Percentiles rank a stretch among this genome's conserved stretches.
These are phyloP conservation scores for Aquilaria sinensis DNA, from an alignment of 345 rosid genomes.

Conservation along the genomic window DNA sequence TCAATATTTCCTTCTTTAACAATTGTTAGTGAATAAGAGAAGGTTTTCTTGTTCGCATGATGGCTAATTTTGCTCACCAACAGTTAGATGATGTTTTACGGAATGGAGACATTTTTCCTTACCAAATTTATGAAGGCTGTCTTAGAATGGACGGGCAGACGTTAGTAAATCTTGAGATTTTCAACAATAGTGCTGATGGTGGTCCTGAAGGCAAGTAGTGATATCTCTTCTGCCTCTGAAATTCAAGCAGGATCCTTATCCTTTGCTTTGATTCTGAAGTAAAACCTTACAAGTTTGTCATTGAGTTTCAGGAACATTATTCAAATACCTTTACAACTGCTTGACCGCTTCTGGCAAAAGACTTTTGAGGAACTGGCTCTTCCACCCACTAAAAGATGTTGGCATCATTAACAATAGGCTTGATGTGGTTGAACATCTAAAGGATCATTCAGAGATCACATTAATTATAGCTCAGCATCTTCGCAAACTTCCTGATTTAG, in stretches of 20 bases:
- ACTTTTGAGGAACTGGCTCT: conserved; percentile 86
- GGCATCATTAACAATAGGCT: conserved; percentile 71
- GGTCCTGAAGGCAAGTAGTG: conserved; percentile 61
- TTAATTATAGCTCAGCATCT: conserved; percentile 52
- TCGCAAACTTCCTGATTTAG: conserved; percentile 75
- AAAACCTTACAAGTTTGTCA: conserved; percentile 7
- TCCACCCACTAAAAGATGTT: conserved; percentile 85
- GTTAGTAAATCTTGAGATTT: conserved; percentile 84
- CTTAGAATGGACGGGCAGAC: conserved; percentile 96
- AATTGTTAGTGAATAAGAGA: conserved; percentile 3
- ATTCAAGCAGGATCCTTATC: neutral
- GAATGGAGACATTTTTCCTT: conserved; percentile 71
- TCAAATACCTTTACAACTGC: conserved; percentile 79
- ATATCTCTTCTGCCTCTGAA: conserved; percentile 6
- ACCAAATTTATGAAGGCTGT: conserved; percentile 75
- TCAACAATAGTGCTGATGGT: conserved; percentile 71
- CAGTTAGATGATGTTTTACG: conserved; percentile 75
- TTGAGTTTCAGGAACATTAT: conserved; percentile 66
- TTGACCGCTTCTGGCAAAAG: conserved; percentile 78
- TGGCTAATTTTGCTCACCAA: conserved; percentile 12
- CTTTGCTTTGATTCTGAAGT: neutral
- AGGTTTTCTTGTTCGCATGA: conserved; percentile 9
- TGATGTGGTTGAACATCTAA: conserved; percentile 56
- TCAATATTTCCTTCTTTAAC: no score
- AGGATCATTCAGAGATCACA: conserved; percentile 41